Percentiles rank a stretch among this genome's conserved stretches.
Evolutionary conservation across 2,329 filamentous ascomycete species (phyloP).

Genomic region (Botrytis hyacinthi): DNA sequence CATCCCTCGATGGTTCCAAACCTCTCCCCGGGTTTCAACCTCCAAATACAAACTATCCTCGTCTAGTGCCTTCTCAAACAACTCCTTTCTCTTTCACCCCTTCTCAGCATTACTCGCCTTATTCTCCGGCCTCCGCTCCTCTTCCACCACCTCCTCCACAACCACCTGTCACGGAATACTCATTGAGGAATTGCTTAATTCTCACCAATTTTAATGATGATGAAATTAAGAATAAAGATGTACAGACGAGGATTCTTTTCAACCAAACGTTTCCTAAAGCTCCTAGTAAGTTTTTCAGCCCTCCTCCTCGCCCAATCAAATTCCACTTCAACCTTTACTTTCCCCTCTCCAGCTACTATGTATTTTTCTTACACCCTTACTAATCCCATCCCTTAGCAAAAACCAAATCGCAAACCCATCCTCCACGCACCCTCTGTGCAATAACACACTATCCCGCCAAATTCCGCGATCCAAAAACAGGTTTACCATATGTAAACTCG

Average conservation of each 20-base stretch:
- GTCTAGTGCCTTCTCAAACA: slow-evolving; percentile 25
- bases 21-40: slow-evolving; percentile 39
- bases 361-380: background rate
- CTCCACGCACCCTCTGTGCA: slow-evolving; percentile 55
- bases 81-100: slow-evolving; percentile 27
- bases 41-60: slow-evolving; percentile 37
- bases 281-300: slow-evolving; percentile 44
- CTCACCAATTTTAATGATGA: slow-evolving; percentile 55
- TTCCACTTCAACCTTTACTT: background rate
- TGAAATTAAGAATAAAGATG: slow-evolving; percentile 50
- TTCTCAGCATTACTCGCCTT: slow-evolving; percentile 24
- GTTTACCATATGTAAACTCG: slow-evolving; percentile 75
- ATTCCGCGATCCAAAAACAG: slow-evolving; percentile 82
- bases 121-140: slow-evolving; percentile 13
- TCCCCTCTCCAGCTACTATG: background rate
- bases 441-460: slow-evolving; percentile 80
- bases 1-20: slow-evolving; percentile 34
- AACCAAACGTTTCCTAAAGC: slow-evolving; percentile 48
- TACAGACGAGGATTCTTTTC: slow-evolving; percentile 56
- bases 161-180: slow-evolving; percentile 45
- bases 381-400: background rate
- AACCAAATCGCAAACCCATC: slow-evolving; percentile 25
- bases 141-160: slow-evolving; percentile 27
- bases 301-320: background rate
- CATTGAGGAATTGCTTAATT: slow-evolving; percentile 56